Evolutionary conservation across 805 yeast species (phyloP).

Genomic region (Teunomyces panamensis): DNA sequence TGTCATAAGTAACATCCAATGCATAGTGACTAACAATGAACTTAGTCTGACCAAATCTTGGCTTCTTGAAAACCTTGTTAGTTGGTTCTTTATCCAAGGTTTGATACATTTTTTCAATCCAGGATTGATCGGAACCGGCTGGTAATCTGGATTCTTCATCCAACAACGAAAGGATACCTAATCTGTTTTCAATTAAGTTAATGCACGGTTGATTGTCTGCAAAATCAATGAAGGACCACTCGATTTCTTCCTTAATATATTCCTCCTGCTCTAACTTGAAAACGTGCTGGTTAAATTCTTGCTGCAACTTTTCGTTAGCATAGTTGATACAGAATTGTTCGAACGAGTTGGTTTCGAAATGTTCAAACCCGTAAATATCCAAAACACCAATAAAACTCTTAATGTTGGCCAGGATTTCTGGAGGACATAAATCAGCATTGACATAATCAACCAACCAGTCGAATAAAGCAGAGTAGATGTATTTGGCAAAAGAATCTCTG

Average conservation of each 20-base stretch:
- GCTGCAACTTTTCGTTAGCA: constrained; percentile 95
- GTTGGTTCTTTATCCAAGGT: constrained; percentile 78
- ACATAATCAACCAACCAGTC: constrained; percentile 92
- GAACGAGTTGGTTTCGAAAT: constrained; percentile 88
- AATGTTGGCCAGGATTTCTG: constrained; percentile 57
- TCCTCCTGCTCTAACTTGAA: constrained; percentile 97
- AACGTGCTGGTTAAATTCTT: constrained; percentile 95
- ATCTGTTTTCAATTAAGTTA: constrained; percentile 79
- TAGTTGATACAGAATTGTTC: constrained; percentile 97
- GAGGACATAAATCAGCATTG: constrained; percentile 77
- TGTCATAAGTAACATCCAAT: constrained; percentile 85
- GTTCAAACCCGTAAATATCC: constrained; percentile 97
- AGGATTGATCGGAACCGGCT: constrained; percentile 86
- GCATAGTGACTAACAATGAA: constrained; percentile 94
- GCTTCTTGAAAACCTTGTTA: constrained; percentile 78
- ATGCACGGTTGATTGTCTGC: constrained; percentile 97
- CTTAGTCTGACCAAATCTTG: constrained; percentile 89
- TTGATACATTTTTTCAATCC: constrained; percentile 87
- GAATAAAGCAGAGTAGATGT: constrained; percentile 84
- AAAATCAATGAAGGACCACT: constrained; percentile 95
- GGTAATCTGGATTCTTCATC: constrained; percentile 97
- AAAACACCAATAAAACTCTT: constrained; percentile 88
- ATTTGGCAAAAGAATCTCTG: constrained; percentile 95
- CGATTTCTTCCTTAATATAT: constrained; percentile 85
- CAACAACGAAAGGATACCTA: constrained; percentile 82